phyloP scores from a whole-genome alignment of 257 asterid species.

The Ilex aquifolium region DNA sequence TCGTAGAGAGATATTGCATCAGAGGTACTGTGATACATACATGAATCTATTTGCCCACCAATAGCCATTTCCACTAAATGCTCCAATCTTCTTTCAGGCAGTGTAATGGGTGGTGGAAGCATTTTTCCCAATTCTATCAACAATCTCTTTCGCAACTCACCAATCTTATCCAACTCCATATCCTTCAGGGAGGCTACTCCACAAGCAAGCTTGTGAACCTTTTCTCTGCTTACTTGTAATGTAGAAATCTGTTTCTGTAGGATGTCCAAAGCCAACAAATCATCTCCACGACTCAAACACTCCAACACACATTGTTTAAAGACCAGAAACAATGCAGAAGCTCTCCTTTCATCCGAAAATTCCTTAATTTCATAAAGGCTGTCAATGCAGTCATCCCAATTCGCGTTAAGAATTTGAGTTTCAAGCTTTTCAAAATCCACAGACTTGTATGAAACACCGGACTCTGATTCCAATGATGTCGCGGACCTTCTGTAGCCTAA shows the following conservation, averaged over 20 bases:
- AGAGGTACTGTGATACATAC: constrained; percentile 56
- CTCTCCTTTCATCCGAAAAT: constrained; percentile 53
- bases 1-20: constrained; percentile 52
- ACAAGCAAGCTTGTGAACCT: constrained; percentile 55
- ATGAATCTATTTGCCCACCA: constrained; percentile 55
- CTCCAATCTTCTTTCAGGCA: constrained; percentile 84
- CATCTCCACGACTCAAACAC: constrained; percentile 41
- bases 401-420: constrained; percentile 37
- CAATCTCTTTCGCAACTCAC: constrained; percentile 42
- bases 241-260: constrained; percentile 44
- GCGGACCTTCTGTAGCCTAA: constrained; percentile 76
- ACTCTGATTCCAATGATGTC: constrained; percentile 68
- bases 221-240: constrained; percentile 43
- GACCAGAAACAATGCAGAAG: constrained; percentile 55
- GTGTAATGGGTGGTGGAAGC: constrained; percentile 67
- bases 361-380: constrained; percentile 32
- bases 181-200: constrained; percentile 47
- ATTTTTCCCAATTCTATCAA: constrained; percentile 46
- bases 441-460: constrained; percentile 56
- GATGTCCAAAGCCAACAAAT: constrained; percentile 10
- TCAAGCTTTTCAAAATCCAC: constrained; percentile 46
- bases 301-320: constrained; percentile 70
- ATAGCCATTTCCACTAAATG: constrained; percentile 71
- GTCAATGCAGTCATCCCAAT: constrained; percentile 64
- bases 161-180: constrained; percentile 31